These are phyloP conservation scores for Holtermanniella nyarrowii DNA, from an alignment of 768 basidiomycete genomes.

Conservation along the genomic window DNA sequence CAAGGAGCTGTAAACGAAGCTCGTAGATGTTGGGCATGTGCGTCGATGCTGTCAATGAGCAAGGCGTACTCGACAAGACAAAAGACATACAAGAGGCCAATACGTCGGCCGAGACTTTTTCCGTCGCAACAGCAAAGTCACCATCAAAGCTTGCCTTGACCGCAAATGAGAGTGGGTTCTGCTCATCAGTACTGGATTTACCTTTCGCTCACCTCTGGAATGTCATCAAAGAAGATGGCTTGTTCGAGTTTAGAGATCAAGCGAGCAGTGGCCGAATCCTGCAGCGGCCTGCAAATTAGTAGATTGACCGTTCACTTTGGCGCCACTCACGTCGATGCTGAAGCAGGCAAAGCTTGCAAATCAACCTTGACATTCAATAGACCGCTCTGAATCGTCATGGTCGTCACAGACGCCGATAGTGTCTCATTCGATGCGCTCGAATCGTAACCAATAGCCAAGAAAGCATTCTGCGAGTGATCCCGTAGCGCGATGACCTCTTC, in stretches of 20 bases:
- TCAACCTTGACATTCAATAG: conserved; percentile 18
- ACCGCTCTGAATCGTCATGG: conserved; percentile 16
- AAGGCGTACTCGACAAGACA: neutral
- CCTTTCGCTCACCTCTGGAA: conserved; percentile 19
- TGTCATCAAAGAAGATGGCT: conserved; percentile 43
- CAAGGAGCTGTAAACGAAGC: conserved; percentile 62
- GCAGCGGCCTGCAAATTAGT: conserved; percentile 6
- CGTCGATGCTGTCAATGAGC: conserved; percentile 51
- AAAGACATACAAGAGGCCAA: conserved; percentile 59
- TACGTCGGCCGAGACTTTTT: conserved; percentile 38
- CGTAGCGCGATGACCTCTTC: conserved; percentile 42
- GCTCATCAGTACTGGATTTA: neutral
- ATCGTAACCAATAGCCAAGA: conserved; percentile 35
- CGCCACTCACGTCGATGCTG: conserved; percentile 5
- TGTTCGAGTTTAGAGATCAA: conserved; percentile 43
- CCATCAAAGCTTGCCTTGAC: conserved; percentile 34
- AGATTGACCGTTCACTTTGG: too few species aligned
- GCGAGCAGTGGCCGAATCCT: conserved; percentile 25
- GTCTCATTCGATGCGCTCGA: conserved; percentile 5
- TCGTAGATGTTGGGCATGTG: conserved; percentile 70
- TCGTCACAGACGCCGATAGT: conserved; percentile 11
- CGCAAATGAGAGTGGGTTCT: conserved; percentile 43
- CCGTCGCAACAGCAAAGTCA: conserved; percentile 37
- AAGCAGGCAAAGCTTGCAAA: neutral
- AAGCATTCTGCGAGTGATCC: conserved; percentile 36